phyloP scores from a whole-genome alignment of 1,284 basidiomycete species.

The Ganoderma lucidum region DNA sequence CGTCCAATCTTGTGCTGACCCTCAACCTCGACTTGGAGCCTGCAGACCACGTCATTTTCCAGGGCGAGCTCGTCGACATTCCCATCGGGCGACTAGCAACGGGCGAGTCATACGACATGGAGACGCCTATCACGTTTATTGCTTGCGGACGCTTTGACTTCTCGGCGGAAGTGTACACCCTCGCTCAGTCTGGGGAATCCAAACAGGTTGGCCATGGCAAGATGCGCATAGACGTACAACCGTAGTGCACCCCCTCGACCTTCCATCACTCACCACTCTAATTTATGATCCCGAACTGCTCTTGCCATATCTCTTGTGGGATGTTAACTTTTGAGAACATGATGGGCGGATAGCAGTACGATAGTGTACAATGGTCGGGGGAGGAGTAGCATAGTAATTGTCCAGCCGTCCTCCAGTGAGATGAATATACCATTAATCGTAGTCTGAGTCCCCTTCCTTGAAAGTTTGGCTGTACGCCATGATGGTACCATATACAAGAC shows the following conservation, averaged over 20 bases:
- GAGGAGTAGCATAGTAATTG: conserved; percentile 31
- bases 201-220: conserved; percentile 33
- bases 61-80: conserved; percentile 69
- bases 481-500: conserved; percentile 95
- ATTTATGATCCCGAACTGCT: conserved; percentile 1
- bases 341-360: conserved; percentile 29
- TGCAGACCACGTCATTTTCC: conserved; percentile 70
- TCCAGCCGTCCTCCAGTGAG: conserved; percentile 26
- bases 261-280: conserved; percentile 6
- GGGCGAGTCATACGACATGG: conserved; percentile 60
- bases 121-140: conserved; percentile 77
- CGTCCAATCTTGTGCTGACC: conserved; percentile 56
- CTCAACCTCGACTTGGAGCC: conserved; percentile 65
- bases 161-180: conserved; percentile 59
- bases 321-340: conserved; percentile 18
- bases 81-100: conserved; percentile 63
- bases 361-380: conserved; percentile 36
- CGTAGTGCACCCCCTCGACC: conserved; percentile 13
- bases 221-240: conserved; percentile 32
- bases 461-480: conserved; percentile 88
- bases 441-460: conserved; percentile 78
- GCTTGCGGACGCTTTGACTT: conserved; percentile 78
- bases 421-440: conserved; percentile 53
- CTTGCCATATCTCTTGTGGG: conserved; percentile 6
- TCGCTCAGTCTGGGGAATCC: conserved; percentile 23